Percentiles rank a stretch among this genome's conserved stretches.
Evolutionary conservation across 2,329 filamentous ascomycete species (phyloP).

Genomic region (Sclerotinia nivalis): DNA sequence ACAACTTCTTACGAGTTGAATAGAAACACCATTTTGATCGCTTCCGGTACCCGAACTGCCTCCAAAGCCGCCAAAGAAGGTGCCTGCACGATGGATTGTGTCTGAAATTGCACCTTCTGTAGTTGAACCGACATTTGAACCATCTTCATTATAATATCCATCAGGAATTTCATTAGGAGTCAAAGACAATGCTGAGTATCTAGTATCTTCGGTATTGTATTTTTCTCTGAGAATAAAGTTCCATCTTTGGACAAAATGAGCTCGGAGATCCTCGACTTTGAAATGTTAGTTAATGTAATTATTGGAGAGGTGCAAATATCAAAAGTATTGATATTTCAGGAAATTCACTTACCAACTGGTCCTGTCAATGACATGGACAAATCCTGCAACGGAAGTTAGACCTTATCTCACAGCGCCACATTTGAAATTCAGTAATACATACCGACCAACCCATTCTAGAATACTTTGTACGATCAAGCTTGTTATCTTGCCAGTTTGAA

Average conservation of each 20-base stretch:
- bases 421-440: not conserved
- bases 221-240: slow-evolving; percentile 88
- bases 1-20: slow-evolving; percentile 48
- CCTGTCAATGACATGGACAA: slow-evolving; percentile 76
- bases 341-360: slow-evolving; percentile 36
- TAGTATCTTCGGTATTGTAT: slow-evolving; percentile 57
- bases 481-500: slow-evolving; percentile 76
- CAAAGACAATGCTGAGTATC: slow-evolving; percentile 43
- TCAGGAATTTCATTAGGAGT: slow-evolving; percentile 29
- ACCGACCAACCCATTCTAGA: slow-evolving; percentile 87
- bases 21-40: slow-evolving; percentile 48
- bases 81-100: slow-evolving; percentile 7
- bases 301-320: slow-evolving; percentile 43
- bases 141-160: slow-evolving; percentile 35
- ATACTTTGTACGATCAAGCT: slow-evolving; percentile 75
- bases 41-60: slow-evolving; percentile 42
- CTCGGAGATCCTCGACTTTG: slow-evolving; percentile 66
- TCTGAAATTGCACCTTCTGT: slow-evolving; percentile 23
- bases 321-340: too few species aligned
- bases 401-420: not conserved
- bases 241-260: slow-evolving; percentile 85
- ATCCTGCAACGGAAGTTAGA: slow-evolving; percentile 48
- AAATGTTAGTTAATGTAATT: slow-evolving; percentile 39
- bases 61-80: slow-evolving; percentile 1
- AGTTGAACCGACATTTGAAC: slow-evolving; percentile 27